phyloP scores from a whole-genome alignment of 192 early-diverging fungal genomes.

The Thoreauomyces humboldtii region DNA sequence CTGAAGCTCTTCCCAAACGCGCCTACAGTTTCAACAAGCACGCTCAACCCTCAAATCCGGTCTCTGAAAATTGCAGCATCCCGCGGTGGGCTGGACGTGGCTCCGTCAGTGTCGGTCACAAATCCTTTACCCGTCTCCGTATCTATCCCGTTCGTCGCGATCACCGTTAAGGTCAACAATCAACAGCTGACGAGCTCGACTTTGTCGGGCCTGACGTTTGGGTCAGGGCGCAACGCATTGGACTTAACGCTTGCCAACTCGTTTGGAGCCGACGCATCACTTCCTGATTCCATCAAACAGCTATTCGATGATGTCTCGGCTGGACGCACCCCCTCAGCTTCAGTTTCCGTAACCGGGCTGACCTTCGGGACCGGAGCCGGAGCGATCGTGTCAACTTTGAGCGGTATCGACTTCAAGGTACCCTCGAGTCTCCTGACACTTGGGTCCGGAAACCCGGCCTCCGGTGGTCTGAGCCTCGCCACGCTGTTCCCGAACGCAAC shows the following conservation, averaged over 20 bases:
- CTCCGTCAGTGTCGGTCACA: background rate
- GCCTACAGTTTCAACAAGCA: background rate
- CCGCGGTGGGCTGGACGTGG: background rate
- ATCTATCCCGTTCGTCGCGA: background rate
- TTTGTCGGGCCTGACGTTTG: slow-evolving; percentile 1
- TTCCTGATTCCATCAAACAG: background rate
- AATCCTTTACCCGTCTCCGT: slow-evolving; percentile 19
- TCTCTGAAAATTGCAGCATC: background rate
- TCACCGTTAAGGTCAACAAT: background rate
- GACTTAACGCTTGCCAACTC: background rate
- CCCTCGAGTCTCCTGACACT: background rate
- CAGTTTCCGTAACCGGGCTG: background rate
- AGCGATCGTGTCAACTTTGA: background rate
- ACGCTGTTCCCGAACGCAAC: slow-evolving; percentile 17
- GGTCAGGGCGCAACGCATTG: background rate
- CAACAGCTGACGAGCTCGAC: slow-evolving; percentile 3
- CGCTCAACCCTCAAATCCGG: slow-evolving; percentile 6
- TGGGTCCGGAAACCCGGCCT: background rate
- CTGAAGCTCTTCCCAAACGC: no score
- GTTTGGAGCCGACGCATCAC: slow-evolving; percentile 3
- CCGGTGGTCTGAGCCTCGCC: background rate
- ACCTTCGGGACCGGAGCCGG: background rate
- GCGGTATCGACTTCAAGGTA: background rate
- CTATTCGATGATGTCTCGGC: slow-evolving; percentile 10
- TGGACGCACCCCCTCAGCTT: background rate